Base-by-base conservation (phyloP, 1,139 yeast species). In the Sugiyamaella sp. region DNA sequence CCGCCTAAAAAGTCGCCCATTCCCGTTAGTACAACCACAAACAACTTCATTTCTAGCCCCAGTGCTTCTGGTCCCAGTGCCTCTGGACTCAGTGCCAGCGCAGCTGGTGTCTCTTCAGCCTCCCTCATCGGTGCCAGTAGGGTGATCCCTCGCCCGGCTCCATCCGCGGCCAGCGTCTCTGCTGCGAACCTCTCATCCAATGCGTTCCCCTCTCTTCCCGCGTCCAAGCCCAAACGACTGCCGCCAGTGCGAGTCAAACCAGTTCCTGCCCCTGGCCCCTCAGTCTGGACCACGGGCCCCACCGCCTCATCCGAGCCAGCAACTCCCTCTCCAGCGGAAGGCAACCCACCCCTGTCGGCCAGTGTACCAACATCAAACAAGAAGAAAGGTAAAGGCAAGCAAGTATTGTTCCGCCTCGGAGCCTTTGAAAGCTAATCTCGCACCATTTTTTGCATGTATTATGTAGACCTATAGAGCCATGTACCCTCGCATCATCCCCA, bases 161-260 rank as follows among this genome's bases (percentile, higher is more conserved):
- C 49, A 2, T 16, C 51, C 2, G 27, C 16, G 1, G 37, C 56
- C n/a, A n/a, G n/a, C n/a, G n/a, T n/a, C 2, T 24, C 56, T 5
- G 12, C 52, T 3, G 21, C 53, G n/a, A 29, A 46, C 20, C 33
- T 44, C 2, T 40, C 54, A 2, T 48, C 46, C 12, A 53, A 56
- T 22, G 56, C 63, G 6, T 64, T 63, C 52, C 68, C 68, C 4
- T 52, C 63, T 3, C 55, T 64, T 29, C 67, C 67, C 8, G 25
- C 39, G 6, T 27, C 57, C 22, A 46, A 35, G n/a, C 44, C 52
- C 25, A 52, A 44, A 43, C 40, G 39, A 19, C 45, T 25, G 9
- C 52, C 55, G 1, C 60, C 57, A 1, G 56, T 49, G 4, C 48
- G 57, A 19, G 37, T 43, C 10, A 40, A 21, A 5, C 24, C 54